Evolutionary conservation across 1,284 basidiomycete species (phyloP).

Genomic region (Peniophora sp.): DNA sequence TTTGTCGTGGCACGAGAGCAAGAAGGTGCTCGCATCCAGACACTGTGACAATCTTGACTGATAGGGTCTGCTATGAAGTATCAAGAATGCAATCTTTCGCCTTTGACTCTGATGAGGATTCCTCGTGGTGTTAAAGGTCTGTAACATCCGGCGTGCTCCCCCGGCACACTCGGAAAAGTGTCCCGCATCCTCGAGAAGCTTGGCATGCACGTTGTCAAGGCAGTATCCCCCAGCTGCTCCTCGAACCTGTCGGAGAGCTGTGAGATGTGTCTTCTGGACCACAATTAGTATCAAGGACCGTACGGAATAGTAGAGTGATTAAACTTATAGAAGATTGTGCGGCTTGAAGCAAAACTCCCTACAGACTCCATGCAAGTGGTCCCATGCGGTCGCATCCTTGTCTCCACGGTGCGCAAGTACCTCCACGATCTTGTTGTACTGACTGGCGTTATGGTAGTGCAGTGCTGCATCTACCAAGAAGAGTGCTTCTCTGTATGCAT

Average conservation of each 20-base stretch:
- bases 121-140: conserved; percentile 32
- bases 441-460: conserved; percentile 38
- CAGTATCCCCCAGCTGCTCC: conserved; percentile 43
- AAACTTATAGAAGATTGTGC: conserved; percentile 37
- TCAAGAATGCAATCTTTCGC: conserved; percentile 17
- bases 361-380: conserved; percentile 39
- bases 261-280: conserved; percentile 32
- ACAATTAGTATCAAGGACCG: not conserved
- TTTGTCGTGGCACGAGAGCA: not conserved
- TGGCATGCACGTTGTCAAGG: conserved; percentile 41
- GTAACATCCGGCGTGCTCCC: conserved; percentile 44
- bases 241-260: conserved; percentile 43
- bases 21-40: conserved; percentile 7
- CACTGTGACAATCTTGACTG: conserved; percentile 12
- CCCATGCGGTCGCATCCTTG: conserved; percentile 26
- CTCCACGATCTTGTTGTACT: conserved; percentile 46
- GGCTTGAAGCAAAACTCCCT: conserved; percentile 44
- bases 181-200: conserved; percentile 38
- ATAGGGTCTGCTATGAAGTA: conserved; percentile 19
- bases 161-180: conserved; percentile 43
- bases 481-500: conserved; percentile 33
- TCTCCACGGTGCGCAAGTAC: conserved; percentile 23
- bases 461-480: conserved; percentile 38
- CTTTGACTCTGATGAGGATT: conserved; percentile 5
- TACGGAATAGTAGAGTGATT: not conserved